Base-by-base conservation (phyloP, 495 filamentous ascomycete species). In the Podospora australis region DNA sequence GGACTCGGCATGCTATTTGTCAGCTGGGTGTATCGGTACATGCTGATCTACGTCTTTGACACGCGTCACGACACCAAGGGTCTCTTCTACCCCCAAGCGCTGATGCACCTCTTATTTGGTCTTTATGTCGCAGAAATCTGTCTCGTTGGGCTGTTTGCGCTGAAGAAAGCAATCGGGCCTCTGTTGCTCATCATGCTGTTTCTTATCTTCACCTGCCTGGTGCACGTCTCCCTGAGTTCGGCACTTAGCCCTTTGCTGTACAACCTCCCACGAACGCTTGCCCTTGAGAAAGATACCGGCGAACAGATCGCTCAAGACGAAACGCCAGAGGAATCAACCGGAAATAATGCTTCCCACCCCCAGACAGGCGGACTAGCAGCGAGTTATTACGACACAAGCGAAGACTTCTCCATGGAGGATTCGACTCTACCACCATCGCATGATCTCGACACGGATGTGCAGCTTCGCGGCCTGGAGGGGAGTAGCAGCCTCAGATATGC, bases 11-110 rank as follows among this genome's bases (percentile, higher is more conserved):
- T 96, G 50, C 80, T 77, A 39, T 75, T 95, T 49, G 81, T 91
- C 64, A 89, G 90, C 63, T 74, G 87, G 46, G 84, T 88, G 34
- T 95, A 88, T 70, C 81, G 86, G 7, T 95, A 96, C 73, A 88
- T 89, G 59, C 59, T 95, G 45, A 73, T 96, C 36, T 96, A 86
- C 65, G 83, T 91, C 16, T 85, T 81, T 48, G 81, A 88, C 54
- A 72, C 83, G 19, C 63, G 77, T 48, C 81, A 90, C 57, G 90
- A 96, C 63, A 95, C 87, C 35, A 87, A 90, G 57, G 90, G 90
- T 21, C 78, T 82, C 39, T 75, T 81, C 28, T 96, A 94, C 64
- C 79, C 84, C 0, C 77, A 81, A 11, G 90, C 84, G 1, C 60
- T 96, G 42, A 85, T 90, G 57, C 90, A 96, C 25, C 78, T 90